These are phyloP conservation scores for Colletotrichum sp. DNA, from an alignment of 2,329 filamentous ascomycete species.

Conservation along the genomic window DNA sequence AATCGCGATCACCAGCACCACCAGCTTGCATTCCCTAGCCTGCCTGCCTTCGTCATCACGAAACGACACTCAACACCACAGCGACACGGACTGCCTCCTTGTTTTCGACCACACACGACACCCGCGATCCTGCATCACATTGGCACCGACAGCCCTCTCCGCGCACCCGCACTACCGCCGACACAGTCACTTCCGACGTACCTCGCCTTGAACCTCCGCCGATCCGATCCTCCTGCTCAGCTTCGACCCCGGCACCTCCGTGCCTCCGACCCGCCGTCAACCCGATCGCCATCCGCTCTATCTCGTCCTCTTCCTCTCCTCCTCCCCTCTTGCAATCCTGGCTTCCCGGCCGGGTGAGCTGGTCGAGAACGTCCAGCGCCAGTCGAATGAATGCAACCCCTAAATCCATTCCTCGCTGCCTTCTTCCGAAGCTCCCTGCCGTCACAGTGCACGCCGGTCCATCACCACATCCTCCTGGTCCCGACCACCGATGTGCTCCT, in stretches of 20 bases:
- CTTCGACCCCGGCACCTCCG: slow-evolving; percentile 4
- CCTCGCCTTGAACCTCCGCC: background rate
- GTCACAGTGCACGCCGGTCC: slow-evolving; percentile 87
- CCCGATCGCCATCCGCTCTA: background rate
- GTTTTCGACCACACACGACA: background rate
- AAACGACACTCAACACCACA: background rate
- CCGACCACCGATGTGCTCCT: slow-evolving; percentile 92
- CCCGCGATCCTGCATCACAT: background rate
- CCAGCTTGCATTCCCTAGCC: background rate
- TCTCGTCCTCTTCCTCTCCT: background rate
- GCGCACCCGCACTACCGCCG: background rate
- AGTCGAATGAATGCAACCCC: slow-evolving; percentile 76
- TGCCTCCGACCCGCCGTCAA: background rate
- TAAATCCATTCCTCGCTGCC: slow-evolving; percentile 98
- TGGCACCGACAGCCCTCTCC: background rate
- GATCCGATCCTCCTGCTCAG: background rate
- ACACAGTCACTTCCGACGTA: background rate
- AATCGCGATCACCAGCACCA: slow-evolving; percentile 5
- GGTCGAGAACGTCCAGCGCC: slow-evolving; percentile 19
- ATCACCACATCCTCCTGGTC: slow-evolving; percentile 93
- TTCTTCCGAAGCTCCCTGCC: slow-evolving; percentile 97
- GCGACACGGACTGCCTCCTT: background rate
- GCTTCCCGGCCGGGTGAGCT: slow-evolving; percentile 21
- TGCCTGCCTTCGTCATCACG: background rate
- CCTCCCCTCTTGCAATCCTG: slow-evolving; percentile 16